phyloP scores from a whole-genome alignment of 2,329 filamentous ascomycete genomes.

The Botrytis aclada region DNA sequence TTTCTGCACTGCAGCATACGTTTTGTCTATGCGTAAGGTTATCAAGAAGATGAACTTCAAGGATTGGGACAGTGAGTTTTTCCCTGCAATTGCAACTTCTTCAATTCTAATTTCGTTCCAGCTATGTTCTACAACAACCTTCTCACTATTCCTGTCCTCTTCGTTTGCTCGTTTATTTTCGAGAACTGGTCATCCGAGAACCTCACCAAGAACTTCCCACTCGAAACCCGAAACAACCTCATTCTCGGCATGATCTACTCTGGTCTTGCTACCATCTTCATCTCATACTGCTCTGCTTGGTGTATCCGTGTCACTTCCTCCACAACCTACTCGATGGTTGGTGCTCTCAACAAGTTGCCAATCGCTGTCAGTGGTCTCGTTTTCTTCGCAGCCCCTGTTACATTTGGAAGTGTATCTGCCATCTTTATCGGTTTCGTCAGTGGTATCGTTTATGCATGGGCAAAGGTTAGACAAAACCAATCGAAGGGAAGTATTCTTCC shows the following conservation, averaged over 20 bases:
- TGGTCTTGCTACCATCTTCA: constrained; percentile 89
- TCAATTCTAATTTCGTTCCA: constrained; percentile 44
- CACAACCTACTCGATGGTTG: constrained; percentile 98
- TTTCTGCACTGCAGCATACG: constrained; percentile 85
- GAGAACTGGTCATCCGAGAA: constrained; percentile 93
- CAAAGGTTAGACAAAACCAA: constrained; percentile 77
- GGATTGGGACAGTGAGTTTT: constrained; percentile 91
- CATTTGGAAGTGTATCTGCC: constrained; percentile 85
- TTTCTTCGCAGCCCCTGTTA: constrained; percentile 94
- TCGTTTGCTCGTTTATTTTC: constrained; percentile 74
- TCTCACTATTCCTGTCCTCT: constrained; percentile 87
- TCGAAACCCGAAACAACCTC: constrained; percentile 73
- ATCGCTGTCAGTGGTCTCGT: constrained; percentile 88
- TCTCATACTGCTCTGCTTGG: constrained; percentile 99
- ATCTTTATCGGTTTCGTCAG: constrained; percentile 89
- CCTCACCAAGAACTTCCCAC: constrained; percentile 81
- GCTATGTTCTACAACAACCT: constrained; percentile 99
- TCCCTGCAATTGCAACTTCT: background rate
- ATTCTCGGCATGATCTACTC: constrained; percentile 91
- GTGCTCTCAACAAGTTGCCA: constrained; percentile 95
- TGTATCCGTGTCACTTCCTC: constrained; percentile 96
- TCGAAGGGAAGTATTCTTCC: constrained; percentile 64
- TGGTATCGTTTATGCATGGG: constrained; percentile 84
- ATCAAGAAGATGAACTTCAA: constrained; percentile 99
- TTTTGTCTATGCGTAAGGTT: constrained; percentile 93